These are phyloP conservation scores for Cladophialophora exuberans DNA, from an alignment of 2,329 filamentous ascomycete species.

Conservation along the genomic window DNA sequence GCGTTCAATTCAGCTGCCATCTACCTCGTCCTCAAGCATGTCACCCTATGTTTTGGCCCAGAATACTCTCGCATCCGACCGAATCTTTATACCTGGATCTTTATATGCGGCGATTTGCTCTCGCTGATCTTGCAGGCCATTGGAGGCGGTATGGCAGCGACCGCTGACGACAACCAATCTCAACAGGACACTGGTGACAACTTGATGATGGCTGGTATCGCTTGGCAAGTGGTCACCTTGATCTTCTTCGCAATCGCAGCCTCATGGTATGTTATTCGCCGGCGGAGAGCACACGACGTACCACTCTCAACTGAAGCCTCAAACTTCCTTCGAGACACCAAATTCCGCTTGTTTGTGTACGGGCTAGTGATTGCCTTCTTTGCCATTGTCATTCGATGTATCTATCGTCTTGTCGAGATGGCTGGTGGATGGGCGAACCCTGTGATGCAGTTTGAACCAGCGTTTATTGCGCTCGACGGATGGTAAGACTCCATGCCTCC, in stretches of 20 bases:
- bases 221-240: conserved; percentile 59
- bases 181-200: conserved; percentile 54
- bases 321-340: conserved; percentile 5
- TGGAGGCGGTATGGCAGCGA: conserved; percentile 60
- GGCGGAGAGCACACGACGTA: conserved; percentile 24
- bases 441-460: conserved; percentile 52
- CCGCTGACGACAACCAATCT: conserved; percentile 41
- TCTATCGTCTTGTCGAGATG: conserved; percentile 55
- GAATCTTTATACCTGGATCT: conserved; percentile 60
- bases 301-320: conserved; percentile 18
- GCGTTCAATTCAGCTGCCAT: conserved; percentile 60
- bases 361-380: conserved; percentile 39
- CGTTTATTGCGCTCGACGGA: conserved; percentile 57
- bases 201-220: conserved; percentile 62
- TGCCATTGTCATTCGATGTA: conserved; percentile 50
- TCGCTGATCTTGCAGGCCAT: conserved; percentile 61
- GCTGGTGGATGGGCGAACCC: conserved; percentile 50
- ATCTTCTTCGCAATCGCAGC: conserved; percentile 36
- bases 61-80: conserved; percentile 53
- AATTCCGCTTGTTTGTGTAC: conserved; percentile 26
- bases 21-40: conserved; percentile 61
- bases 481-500: conserved; percentile 7
- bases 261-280: conserved; percentile 22
- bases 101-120: conserved; percentile 62
- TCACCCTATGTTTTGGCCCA: conserved; percentile 59